Conservation (phyloP, 225 moss, liverwort and hornwort species). For the Asterella californica region DNA sequence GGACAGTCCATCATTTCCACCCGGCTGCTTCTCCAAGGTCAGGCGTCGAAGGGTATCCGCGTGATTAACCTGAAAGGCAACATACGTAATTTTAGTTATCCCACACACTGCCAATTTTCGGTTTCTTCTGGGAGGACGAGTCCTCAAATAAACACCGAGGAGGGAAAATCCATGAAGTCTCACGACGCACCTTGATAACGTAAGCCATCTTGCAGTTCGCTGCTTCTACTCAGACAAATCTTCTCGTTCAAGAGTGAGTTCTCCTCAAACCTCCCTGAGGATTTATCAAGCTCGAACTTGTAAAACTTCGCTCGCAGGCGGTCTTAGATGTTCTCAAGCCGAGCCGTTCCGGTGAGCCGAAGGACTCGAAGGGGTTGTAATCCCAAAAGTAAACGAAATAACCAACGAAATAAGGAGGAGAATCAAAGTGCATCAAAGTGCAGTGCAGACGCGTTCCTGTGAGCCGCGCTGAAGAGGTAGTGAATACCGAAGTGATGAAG, state of each 20-base stretch:
- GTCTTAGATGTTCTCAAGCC: neutral
- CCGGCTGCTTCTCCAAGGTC: slow-evolving; percentile 31
- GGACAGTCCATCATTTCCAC: slow-evolving; percentile 33
- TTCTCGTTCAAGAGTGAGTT: neutral
- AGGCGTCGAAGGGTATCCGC: slow-evolving; percentile 70
- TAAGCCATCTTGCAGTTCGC: neutral
- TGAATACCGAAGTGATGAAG: neutral
- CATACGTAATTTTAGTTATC: neutral
- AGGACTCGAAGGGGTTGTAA: neutral
- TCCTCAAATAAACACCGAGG: neutral
- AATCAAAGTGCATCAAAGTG: neutral
- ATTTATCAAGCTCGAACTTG: neutral
- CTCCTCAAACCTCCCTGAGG: neutral
- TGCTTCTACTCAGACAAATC: neutral
- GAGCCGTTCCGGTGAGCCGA: slow-evolving; percentile 16
- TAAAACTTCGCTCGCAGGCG: slow-evolving; percentile 3
- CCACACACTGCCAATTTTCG: neutral
- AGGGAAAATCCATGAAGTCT: neutral
- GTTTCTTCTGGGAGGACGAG: neutral
- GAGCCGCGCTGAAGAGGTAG: slow-evolving; percentile 12
- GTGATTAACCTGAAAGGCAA: slow-evolving; percentile 52
- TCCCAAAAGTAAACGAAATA: neutral
- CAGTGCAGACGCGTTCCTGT: slow-evolving; percentile 22
- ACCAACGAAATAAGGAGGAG: neutral
- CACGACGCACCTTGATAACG: slow-evolving; percentile 19